Base-by-base conservation (phyloP, 768 basidiomycete species). In the Tulasnella sp. region DNA sequence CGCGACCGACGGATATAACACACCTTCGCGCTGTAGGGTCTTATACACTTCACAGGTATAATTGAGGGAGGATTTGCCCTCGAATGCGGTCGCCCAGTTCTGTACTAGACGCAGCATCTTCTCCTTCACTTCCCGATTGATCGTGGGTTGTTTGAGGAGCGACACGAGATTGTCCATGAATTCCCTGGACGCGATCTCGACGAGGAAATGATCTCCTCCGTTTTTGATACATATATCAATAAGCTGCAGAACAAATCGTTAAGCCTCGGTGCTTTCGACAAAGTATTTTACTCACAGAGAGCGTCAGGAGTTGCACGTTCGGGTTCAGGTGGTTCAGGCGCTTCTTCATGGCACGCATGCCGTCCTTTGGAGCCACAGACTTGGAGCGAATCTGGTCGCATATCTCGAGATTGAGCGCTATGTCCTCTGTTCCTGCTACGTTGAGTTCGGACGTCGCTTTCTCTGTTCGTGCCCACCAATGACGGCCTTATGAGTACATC, bases 381-480 rank as follows among this genome's bases (percentile, higher is more conserved):
- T 95, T 94, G 4, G 90, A 90, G 56, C 93, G 83, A 69, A 99
- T 93, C 72, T 94, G 86, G 73, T 99, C 96, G 65, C 91, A 92
- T 76, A 97, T 90, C 70, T 97, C 92, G 61, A 99, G 86, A 67
- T 87, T 87, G 64, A 92, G 77, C 8, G 92, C 90, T 41, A 98
- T 92, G 71, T 97, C 91, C 70, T 94, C 90, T 54, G 82, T 74
- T 26, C 86, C 87, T 49, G 82, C 78, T 41, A 92, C 89, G 55
- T 91, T 73, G 24, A 91, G 77, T 70, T 93, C 90, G 3, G 91
- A 92, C 15, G 93, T 96, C n/a, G 89, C 88, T 74, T 88, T 92
- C 76, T 93, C 92, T 95, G 70, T 58, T 24, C n/a, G n/a, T n/a
- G n/a, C n/a, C n/a, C n/a, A n/a, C n/a, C n/a, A n/a, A n/a, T n/a